phyloP scores from a whole-genome alignment of 1,284 basidiomycete genomes.

The Porodaedalea pini region DNA sequence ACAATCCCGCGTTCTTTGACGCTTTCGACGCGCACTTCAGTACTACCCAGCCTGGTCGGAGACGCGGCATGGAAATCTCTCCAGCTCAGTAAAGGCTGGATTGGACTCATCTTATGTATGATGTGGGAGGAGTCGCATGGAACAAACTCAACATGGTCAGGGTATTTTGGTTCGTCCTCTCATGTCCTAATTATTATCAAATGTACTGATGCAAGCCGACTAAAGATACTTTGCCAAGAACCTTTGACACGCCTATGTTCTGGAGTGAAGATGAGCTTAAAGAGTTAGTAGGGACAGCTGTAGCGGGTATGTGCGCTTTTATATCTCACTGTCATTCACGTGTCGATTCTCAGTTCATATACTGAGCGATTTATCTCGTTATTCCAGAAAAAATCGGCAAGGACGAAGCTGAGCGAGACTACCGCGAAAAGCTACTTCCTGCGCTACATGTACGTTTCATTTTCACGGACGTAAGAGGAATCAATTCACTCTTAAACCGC shows the following conservation, averaged over 20 bases:
- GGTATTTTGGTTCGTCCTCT: conserved; percentile 59
- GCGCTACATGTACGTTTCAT: conserved; percentile 53
- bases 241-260: conserved; percentile 94
- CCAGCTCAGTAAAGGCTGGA: conserved; percentile 73
- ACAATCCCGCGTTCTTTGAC: conserved; percentile 76
- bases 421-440: conserved; percentile 60
- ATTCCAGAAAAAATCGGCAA: conserved; percentile 80
- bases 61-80: conserved; percentile 56
- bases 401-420: conserved; percentile 79
- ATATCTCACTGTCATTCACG: background rate
- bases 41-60: conserved; percentile 58
- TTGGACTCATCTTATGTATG: conserved; percentile 86
- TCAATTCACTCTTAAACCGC: conserved; percentile 11
- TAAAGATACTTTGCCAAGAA: conserved; percentile 60
- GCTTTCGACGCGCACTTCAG: conserved; percentile 76
- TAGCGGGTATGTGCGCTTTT: conserved; percentile 62
- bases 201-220: conserved; percentile 2
- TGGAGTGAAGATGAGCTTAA: conserved; percentile 75
- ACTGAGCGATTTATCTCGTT: conserved; percentile 14
- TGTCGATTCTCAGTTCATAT: background rate
- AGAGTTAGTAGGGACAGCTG: conserved; percentile 81
- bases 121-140: conserved; percentile 85
- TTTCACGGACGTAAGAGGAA: background rate
- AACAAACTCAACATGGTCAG: conserved; percentile 57
- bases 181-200: background rate